phyloP scores from a whole-genome alignment of 129 eudicot genomes.

The Helichrysum umbraculigerum region DNA sequence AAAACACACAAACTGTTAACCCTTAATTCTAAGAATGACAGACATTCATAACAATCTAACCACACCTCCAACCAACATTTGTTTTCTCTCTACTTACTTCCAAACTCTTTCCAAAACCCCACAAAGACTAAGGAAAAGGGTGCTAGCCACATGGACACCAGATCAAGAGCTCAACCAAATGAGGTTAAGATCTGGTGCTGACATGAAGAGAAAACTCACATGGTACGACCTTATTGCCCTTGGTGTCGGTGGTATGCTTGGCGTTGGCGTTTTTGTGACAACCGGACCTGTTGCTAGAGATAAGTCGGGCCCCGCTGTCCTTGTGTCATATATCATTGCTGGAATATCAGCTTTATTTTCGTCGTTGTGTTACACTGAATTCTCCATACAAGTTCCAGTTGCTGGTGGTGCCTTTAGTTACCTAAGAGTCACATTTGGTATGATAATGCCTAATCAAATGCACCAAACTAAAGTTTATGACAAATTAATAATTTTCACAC shows the following conservation, averaged over 20 bases:
- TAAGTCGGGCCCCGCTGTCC: constrained; percentile 65
- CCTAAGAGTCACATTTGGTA: constrained; percentile 82
- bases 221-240: constrained; percentile 74
- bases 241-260: constrained; percentile 88
- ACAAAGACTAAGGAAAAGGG: constrained; percentile 51
- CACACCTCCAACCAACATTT: constrained; percentile 27
- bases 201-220: constrained; percentile 76
- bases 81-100: constrained; percentile 40
- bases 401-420: constrained; percentile 92
- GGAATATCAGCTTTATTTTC: constrained; percentile 79
- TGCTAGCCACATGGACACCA: constrained; percentile 84
- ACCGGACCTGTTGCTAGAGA: constrained; percentile 64
- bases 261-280: constrained; percentile 84
- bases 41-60: constrained; percentile 31
- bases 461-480: background rate
- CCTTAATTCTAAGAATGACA: constrained; percentile 33
- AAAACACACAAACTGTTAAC: constrained; percentile 25
- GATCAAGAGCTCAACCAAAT: constrained; percentile 74
- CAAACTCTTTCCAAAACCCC: constrained; percentile 64
- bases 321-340: constrained; percentile 68
- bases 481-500: background rate
- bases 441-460: constrained; percentile 19
- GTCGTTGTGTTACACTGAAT: constrained; percentile 78
- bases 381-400: constrained; percentile 72
- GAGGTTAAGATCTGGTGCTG: constrained; percentile 86